phyloP scores from a whole-genome alignment of 805 yeast genomes.

The Metschnikowia sp. region DNA sequence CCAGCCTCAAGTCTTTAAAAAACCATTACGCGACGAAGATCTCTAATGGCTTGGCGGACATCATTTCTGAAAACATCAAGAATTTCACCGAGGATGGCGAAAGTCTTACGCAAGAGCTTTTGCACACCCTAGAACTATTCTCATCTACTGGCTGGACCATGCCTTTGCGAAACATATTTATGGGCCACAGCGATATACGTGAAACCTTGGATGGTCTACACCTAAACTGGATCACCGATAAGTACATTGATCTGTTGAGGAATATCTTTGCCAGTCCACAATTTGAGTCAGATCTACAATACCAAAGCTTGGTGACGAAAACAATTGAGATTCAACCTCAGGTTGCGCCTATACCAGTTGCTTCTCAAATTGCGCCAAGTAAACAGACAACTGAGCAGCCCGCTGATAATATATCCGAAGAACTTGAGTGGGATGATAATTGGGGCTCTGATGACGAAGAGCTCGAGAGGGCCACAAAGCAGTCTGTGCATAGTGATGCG shows the following conservation, averaged over 20 bases:
- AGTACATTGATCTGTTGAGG: slow-evolving; percentile 30
- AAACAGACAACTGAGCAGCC: background rate
- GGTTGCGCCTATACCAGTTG: background rate
- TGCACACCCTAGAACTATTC: slow-evolving; percentile 18
- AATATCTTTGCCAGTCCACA: slow-evolving; percentile 13
- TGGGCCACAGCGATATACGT: slow-evolving; percentile 17
- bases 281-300: slow-evolving; percentile 9
- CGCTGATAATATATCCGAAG: slow-evolving; percentile 3
- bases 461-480: background rate
- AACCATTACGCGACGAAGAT: slow-evolving; percentile 27
- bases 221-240: slow-evolving; percentile 31
- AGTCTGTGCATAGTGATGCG: slow-evolving; percentile 8
- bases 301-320: slow-evolving; percentile 7
- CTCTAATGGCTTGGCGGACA: slow-evolving; percentile 26
- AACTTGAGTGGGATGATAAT: slow-evolving; percentile 15
- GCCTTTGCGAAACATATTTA: slow-evolving; percentile 18
- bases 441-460: slow-evolving; percentile 18
- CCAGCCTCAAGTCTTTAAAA: slow-evolving; percentile 22
- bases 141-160: slow-evolving; percentile 25
- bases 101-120: slow-evolving; percentile 19
- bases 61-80: slow-evolving; percentile 29
- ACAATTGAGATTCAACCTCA: slow-evolving; percentile 14
- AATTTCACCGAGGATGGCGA: slow-evolving; percentile 18
- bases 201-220: slow-evolving; percentile 27
- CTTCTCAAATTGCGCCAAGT: background rate